Evolutionary conservation across 306 rosid genomes (phyloP).

Genomic region (Quercus mongolica): DNA sequence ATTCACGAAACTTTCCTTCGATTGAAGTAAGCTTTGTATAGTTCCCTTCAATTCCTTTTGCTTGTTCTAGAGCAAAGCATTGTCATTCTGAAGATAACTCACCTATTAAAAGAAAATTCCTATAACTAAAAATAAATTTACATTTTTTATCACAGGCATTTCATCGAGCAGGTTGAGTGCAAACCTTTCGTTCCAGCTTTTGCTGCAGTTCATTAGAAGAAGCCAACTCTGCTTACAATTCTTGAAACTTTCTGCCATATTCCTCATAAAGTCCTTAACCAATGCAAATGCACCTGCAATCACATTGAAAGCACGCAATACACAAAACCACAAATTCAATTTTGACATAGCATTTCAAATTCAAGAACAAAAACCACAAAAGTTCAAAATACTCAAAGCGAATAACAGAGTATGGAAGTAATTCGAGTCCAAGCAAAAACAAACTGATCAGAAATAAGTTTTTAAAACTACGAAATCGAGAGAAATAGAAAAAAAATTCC

Average conservation of each 20-base stretch:
- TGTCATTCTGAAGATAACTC: slow-evolving; percentile 57
- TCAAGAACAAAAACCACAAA: too few species aligned
- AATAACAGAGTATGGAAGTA: too few species aligned
- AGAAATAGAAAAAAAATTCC: too few species aligned
- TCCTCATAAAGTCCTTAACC: slow-evolving; percentile 29
- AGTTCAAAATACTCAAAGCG: too few species aligned
- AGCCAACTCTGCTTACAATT: slow-evolving; percentile 50
- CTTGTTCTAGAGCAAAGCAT: slow-evolving; percentile 62
- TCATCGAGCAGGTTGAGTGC: not conserved
- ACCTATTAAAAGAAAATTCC: slow-evolving; percentile 27
- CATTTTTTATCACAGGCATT: not conserved
- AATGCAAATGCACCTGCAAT: too few species aligned
- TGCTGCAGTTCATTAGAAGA: slow-evolving; percentile 47
- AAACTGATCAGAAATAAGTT: too few species aligned
- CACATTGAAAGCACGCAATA: too few species aligned
- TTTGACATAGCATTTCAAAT: too few species aligned
- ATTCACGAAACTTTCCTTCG: slow-evolving; percentile 49
- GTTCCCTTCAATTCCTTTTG: slow-evolving; percentile 63
- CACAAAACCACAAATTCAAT: too few species aligned
- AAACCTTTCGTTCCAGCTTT: slow-evolving; percentile 58
- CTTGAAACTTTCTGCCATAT: slow-evolving; percentile 48
- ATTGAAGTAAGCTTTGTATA: slow-evolving; percentile 50
- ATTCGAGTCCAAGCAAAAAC: too few species aligned
- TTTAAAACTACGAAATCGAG: too few species aligned
- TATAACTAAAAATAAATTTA: not conserved